A percentile compares a stretch with the other conserved stretches of the same genome.
These are phyloP conservation scores for Leishmania mexicana DNA, from an alignment of 208 protist genomes.

Conservation along the genomic window DNA sequence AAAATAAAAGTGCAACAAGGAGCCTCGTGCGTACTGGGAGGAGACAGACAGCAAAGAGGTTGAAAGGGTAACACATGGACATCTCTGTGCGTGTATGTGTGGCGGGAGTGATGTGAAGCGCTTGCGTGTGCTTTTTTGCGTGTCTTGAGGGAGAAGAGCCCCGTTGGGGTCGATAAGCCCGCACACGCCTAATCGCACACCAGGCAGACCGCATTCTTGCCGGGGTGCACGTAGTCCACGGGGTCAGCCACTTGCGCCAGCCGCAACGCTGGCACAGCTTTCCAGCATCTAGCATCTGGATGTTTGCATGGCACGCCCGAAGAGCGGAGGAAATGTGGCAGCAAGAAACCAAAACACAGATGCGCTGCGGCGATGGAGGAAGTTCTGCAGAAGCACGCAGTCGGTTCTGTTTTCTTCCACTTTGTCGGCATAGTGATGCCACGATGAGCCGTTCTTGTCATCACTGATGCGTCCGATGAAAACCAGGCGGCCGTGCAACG, in stretches of 20 bases:
- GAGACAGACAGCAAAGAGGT: background rate
- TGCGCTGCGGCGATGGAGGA: conserved; percentile 23
- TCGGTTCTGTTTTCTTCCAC: conserved; percentile 16
- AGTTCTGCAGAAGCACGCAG: conserved; percentile 9
- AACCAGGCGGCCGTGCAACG: conserved; percentile 34
- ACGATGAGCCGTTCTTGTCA: conserved; percentile 38
- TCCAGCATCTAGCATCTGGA: conserved; percentile 25
- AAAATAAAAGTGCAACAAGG: background rate
- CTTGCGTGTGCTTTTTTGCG: background rate
- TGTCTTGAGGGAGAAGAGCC: background rate
- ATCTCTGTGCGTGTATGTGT: background rate
- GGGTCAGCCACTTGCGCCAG: conserved; percentile 37
- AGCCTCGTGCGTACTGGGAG: background rate
- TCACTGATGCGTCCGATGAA: conserved; percentile 51
- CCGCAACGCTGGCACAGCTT: conserved; percentile 26
- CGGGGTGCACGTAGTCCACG: conserved; percentile 37
- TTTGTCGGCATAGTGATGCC: conserved; percentile 4
- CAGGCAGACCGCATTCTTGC: conserved; percentile 27
- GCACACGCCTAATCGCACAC: background rate
- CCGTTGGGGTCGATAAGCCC: background rate
- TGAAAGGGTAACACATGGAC: conserved; percentile 3
- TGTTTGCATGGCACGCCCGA: conserved; percentile 29
- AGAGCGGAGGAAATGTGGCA: conserved; percentile 31
- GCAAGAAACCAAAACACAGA: conserved; percentile 37
- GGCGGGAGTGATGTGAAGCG: background rate